A percentile compares a stretch with the other conserved stretches of the same genome.
These are phyloP conservation scores for Ambrosia trifida DNA, from an alignment of 129 eudicot genomes.

Conservation along the genomic window DNA sequence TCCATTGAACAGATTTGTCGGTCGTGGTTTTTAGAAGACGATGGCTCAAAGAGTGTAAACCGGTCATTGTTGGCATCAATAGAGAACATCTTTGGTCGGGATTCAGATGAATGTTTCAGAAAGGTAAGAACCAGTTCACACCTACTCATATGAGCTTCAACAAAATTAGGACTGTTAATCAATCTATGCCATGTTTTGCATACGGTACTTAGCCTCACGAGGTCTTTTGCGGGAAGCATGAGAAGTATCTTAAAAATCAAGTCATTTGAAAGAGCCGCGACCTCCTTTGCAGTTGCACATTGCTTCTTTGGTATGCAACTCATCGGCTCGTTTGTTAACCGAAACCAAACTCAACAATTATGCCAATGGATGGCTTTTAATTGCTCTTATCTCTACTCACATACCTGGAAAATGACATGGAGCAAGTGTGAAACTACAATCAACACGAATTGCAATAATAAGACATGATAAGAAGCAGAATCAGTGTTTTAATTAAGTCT, in stretches of 20 bases:
- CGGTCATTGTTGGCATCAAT: slow-evolving; percentile 15
- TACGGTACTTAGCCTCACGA: slow-evolving; percentile 30
- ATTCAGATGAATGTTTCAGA: slow-evolving; percentile 24
- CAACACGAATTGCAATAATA: neutral
- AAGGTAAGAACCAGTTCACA: slow-evolving; percentile 38
- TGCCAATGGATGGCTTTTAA: neutral
- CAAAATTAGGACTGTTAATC: slow-evolving; percentile 35
- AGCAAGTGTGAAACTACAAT: neutral
- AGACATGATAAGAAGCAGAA: neutral
- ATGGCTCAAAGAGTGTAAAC: slow-evolving; percentile 29
- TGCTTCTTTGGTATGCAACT: slow-evolving; percentile 11
- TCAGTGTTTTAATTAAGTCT: neutral
- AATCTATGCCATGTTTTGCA: slow-evolving; percentile 38
- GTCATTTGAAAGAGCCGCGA: slow-evolving; percentile 35
- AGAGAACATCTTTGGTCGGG: slow-evolving; percentile 22
- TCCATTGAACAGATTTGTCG: slow-evolving; percentile 31
- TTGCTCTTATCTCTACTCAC: slow-evolving; percentile 13
- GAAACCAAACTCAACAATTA: neutral
- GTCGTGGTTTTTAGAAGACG: slow-evolving; percentile 3
- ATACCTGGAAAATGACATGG: slow-evolving; percentile 15
- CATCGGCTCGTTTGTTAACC: slow-evolving; percentile 20
- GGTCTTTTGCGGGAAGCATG: slow-evolving; percentile 39
- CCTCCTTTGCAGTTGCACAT: slow-evolving; percentile 20
- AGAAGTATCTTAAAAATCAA: slow-evolving; percentile 44
- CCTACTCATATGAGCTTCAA: slow-evolving; percentile 29